Percentiles rank a stretch among this genome's conserved stretches.
These are phyloP conservation scores for Heritiera fomes DNA, from an alignment of 345 rosid species.

Conservation along the genomic window DNA sequence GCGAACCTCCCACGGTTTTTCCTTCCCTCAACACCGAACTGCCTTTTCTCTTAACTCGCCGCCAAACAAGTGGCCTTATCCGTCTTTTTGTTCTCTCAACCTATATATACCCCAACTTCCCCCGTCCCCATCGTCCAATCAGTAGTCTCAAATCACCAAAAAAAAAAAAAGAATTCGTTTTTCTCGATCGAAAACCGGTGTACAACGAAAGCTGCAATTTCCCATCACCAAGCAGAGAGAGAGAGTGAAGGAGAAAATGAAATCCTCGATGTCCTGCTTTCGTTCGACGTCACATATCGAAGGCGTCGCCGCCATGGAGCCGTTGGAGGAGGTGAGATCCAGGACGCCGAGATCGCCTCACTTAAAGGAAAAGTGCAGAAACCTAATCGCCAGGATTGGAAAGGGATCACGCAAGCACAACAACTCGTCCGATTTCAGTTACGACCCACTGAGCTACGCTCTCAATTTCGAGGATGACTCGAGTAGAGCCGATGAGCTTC, in stretches of 20 bases:
- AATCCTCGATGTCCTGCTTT: slow-evolving; percentile 53
- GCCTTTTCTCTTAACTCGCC: background rate
- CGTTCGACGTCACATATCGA: slow-evolving; percentile 5
- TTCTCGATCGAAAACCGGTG: slow-evolving; percentile 26
- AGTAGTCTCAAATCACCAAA: background rate
- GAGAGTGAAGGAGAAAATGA: slow-evolving; percentile 31
- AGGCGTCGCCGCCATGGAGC: slow-evolving; percentile 25
- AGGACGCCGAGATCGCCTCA: slow-evolving; percentile 45
- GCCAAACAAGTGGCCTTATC: slow-evolving; percentile 17
- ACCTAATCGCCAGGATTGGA: slow-evolving; percentile 40
- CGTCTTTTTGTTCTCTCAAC: background rate
- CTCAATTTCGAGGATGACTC: slow-evolving; percentile 64
- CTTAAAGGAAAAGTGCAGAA: slow-evolving; percentile 41
- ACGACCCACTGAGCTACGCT: slow-evolving; percentile 66
- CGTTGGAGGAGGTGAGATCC: slow-evolving; percentile 26
- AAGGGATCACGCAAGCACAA: slow-evolving; percentile 33
- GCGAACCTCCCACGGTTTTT: slow-evolving; percentile 42
- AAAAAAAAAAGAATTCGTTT: background rate
- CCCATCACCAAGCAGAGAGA: background rate
- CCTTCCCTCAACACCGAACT: background rate
- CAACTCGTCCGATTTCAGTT: slow-evolving; percentile 52
- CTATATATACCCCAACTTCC: background rate
- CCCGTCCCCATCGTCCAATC: background rate
- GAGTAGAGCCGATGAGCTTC: slow-evolving; percentile 42
- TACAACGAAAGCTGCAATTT: slow-evolving; percentile 21